These are phyloP conservation scores for Knoxia roxburghii DNA, from an alignment of 257 asterid species.

Conservation along the genomic window DNA sequence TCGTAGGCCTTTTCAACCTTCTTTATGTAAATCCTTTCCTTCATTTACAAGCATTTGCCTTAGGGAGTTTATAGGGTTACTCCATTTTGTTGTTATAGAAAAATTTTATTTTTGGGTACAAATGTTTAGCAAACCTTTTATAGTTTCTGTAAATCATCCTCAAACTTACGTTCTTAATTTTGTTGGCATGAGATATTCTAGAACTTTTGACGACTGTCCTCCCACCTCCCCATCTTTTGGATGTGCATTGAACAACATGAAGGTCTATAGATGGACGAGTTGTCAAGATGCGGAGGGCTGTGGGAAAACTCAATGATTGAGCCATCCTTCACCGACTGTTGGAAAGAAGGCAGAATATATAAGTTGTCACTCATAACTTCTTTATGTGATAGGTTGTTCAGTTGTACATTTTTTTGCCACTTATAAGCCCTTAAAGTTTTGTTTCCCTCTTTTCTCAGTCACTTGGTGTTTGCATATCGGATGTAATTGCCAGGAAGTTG, in stretches of 20 bases:
- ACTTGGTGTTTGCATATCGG: constrained; percentile 2
- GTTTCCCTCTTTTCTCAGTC: constrained; percentile 10
- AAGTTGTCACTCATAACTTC: constrained; percentile 1
- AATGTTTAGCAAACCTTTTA: neutral
- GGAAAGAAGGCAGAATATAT: constrained; percentile 1
- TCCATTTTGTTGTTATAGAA: neutral
- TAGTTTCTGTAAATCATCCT: neutral
- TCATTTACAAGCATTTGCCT: constrained; percentile 7
- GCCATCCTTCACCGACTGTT: neutral
- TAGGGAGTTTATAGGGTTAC: neutral
- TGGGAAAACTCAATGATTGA: neutral
- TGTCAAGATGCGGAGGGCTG: neutral
- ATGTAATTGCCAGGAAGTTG: constrained; percentile 6
- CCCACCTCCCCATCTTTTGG: neutral
- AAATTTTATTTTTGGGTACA: neutral
- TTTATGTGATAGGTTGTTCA: neutral
- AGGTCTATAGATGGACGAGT: neutral
- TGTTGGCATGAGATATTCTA: neutral
- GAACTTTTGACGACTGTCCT: neutral
- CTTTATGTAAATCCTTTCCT: constrained; percentile 16
- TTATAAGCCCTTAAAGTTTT: neutral
- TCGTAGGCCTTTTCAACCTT: constrained; percentile 4
- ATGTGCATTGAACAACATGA: neutral
- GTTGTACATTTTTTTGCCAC: neutral
- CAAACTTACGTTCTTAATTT: neutral